These are phyloP conservation scores for Aspergillus sp. DNA, from an alignment of 2,329 filamentous ascomycete species.

Conservation along the genomic window DNA sequence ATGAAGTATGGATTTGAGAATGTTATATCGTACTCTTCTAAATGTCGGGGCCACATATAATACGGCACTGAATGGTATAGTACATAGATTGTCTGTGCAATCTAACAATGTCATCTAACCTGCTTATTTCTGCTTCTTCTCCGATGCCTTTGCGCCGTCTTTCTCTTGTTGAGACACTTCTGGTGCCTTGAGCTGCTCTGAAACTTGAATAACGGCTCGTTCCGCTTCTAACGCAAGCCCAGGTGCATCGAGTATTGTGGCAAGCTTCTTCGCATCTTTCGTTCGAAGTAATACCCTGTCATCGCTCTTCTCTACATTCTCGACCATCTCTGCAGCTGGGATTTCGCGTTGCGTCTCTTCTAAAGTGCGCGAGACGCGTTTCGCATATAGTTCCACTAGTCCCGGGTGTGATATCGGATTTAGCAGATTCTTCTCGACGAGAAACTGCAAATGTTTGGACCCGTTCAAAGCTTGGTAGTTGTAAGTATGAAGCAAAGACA, in stretches of 20 bases:
- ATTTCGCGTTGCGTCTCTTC: constrained; percentile 28
- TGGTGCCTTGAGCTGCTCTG: constrained; percentile 34
- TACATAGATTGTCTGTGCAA: neutral
- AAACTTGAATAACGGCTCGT: constrained; percentile 73
- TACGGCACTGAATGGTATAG: neutral
- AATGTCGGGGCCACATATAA: neutral
- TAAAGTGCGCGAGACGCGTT: constrained; percentile 35
- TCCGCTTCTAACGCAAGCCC: constrained; percentile 72
- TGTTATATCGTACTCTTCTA: neutral
- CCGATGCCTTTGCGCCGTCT: constrained; percentile 2
- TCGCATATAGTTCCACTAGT: constrained; percentile 73
- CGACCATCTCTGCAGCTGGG: constrained; percentile 30
- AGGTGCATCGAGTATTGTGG: constrained; percentile 64
- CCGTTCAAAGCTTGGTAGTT: constrained; percentile 65
- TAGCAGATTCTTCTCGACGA: constrained; percentile 72
- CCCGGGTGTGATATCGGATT: constrained; percentile 63
- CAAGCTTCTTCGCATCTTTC: constrained; percentile 57
- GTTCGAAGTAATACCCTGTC: constrained; percentile 48
- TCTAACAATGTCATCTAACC: neutral
- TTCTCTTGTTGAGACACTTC: constrained; percentile 20
- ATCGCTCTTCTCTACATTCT: constrained; percentile 39
- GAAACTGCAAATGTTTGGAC: constrained; percentile 79
- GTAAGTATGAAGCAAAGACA: constrained; percentile 18
- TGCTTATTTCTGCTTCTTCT: constrained; percentile 27
- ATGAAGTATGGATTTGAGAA: neutral